These are phyloP conservation scores for Podospora australis DNA, from an alignment of 495 filamentous ascomycete genomes.

Conservation along the genomic window DNA sequence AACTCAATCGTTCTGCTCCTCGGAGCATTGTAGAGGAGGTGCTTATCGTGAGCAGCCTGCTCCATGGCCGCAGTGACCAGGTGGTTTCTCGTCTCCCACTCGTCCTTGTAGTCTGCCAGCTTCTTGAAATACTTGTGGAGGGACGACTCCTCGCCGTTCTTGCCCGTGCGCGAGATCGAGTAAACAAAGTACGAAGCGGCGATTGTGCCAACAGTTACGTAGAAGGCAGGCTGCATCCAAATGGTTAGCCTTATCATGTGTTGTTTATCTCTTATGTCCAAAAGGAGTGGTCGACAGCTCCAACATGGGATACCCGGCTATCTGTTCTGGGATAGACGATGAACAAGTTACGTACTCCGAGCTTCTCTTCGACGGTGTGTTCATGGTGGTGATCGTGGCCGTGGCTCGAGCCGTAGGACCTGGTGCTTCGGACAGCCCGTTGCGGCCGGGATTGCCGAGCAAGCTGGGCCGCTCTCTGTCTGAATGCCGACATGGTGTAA, in stretches of 20 bases:
- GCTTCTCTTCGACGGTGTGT: slow-evolving; percentile 35
- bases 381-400: slow-evolving; percentile 25
- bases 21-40: slow-evolving; percentile 30
- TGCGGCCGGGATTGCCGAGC: slow-evolving; percentile 31
- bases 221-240: slow-evolving; percentile 33
- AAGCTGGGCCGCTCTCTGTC: slow-evolving; percentile 33
- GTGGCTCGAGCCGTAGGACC: slow-evolving; percentile 41
- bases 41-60: slow-evolving; percentile 45
- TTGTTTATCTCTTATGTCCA: no score
- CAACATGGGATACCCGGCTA: background rate
- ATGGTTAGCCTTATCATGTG: no score
- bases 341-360: slow-evolving; percentile 34
- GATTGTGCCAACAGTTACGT: slow-evolving; percentile 30
- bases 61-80: slow-evolving; percentile 34
- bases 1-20: slow-evolving; percentile 35
- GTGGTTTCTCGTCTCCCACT: slow-evolving; percentile 36
- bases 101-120: slow-evolving; percentile 30
- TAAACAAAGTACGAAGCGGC: slow-evolving; percentile 31
- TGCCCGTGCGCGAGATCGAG: slow-evolving; percentile 34
- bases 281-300: no score
- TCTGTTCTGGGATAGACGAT: background rate
- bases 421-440: slow-evolving; percentile 23
- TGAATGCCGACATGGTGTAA: slow-evolving; percentile 38
- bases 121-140: slow-evolving; percentile 28
- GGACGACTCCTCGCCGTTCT: slow-evolving; percentile 35